These are phyloP conservation scores for Pythium aristosporum DNA, from an alignment of 352 stramenopile species.

Conservation along the genomic window DNA sequence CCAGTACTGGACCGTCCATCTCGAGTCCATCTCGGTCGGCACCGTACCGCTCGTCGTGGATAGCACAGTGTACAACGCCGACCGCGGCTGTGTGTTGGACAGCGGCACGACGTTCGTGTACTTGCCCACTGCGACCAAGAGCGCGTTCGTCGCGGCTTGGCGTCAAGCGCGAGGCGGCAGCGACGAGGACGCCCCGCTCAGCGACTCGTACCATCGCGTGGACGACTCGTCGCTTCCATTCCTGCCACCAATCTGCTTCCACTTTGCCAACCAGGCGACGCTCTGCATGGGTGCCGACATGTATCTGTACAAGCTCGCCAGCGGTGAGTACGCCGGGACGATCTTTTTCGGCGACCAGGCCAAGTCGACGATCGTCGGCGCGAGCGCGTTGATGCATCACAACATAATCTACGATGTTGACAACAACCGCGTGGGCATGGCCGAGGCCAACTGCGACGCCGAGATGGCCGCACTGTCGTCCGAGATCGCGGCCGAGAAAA, in stretches of 20 bases:
- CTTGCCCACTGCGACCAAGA: conserved; percentile 38
- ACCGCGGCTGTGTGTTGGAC: conserved; percentile 75
- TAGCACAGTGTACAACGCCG: conserved; percentile 47
- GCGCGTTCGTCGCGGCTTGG: conserved; percentile 54
- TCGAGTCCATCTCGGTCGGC: conserved; percentile 55
- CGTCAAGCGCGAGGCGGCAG: conserved; percentile 38
- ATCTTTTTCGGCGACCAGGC: conserved; percentile 67
- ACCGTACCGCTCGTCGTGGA: conserved; percentile 33
- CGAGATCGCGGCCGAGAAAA: conserved; percentile 20
- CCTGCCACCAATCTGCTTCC: conserved; percentile 67
- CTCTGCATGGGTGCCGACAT: conserved; percentile 49
- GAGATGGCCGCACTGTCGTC: neutral
- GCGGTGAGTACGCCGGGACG: conserved; percentile 52
- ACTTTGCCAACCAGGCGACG: conserved; percentile 55
- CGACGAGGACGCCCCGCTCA: conserved; percentile 41
- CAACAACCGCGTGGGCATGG: conserved; percentile 67
- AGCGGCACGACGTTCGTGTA: conserved; percentile 83
- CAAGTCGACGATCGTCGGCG: conserved; percentile 70
- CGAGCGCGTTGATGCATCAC: conserved; percentile 61
- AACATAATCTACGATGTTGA: conserved; percentile 83
- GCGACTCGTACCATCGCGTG: conserved; percentile 43
- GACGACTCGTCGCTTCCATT: conserved; percentile 21
- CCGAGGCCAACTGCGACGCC: conserved; percentile 47
- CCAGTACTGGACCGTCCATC: conserved; percentile 78
- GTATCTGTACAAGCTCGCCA: conserved; percentile 48